phyloP scores from a whole-genome alignment of 345 rosid genomes.

The Gossypium sturtianum region DNA sequence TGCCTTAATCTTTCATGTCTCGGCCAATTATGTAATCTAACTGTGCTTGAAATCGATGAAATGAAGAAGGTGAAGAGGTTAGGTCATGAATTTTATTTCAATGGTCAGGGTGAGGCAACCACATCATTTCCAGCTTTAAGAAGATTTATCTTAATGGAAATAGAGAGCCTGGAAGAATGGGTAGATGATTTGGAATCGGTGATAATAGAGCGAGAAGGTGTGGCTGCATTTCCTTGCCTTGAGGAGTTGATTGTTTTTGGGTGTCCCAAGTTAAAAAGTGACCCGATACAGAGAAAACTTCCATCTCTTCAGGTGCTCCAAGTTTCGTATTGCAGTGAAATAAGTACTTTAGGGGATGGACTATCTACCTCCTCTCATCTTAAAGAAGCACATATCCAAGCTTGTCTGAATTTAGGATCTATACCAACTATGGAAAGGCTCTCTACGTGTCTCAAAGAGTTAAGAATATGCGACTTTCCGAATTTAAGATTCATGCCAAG shows the following conservation, averaged over 20 bases:
- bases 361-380: background rate
- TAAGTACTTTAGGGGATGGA: background rate
- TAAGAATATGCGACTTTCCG: background rate
- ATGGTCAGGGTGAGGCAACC: background rate
- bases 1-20: background rate
- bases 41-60: background rate
- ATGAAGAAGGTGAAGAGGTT: background rate
- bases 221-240: background rate
- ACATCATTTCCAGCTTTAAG: background rate
- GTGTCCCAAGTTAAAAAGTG: background rate
- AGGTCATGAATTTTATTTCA: background rate
- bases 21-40: background rate
- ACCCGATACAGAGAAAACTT: background rate
- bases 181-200: background rate
- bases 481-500: background rate
- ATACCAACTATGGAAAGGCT: background rate
- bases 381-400: background rate
- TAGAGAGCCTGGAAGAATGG: background rate
- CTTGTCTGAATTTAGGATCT: background rate
- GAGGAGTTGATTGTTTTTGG: background rate
- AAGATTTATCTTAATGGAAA: background rate
- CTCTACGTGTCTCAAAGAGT: background rate
- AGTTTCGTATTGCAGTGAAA: background rate
- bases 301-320: background rate
- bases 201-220: background rate